Evolutionary conservation across 495 filamentous ascomycete species (phyloP).

Genomic region (Aspergillus coremiiformis): DNA sequence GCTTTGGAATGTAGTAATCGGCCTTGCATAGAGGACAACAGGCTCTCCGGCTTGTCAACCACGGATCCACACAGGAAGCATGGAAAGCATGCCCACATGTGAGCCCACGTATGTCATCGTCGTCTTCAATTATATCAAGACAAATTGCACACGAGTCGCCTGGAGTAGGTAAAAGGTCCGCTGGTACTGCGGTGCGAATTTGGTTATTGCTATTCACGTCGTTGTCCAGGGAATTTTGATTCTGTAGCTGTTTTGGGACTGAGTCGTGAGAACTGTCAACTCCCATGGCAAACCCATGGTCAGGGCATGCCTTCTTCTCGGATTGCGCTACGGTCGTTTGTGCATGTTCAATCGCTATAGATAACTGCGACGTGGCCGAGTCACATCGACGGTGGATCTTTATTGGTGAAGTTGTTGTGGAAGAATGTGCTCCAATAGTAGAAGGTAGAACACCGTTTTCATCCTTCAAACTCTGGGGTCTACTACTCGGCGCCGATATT

Average conservation of each 20-base stretch:
- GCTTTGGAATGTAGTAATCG: slow-evolving; percentile 75
- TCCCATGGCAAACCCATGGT: slow-evolving; percentile 3
- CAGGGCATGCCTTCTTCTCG: not conserved
- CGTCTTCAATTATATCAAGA: slow-evolving; percentile 84
- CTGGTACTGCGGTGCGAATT: slow-evolving; percentile 72
- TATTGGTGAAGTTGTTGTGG: slow-evolving; percentile 5
- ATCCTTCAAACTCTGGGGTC: slow-evolving; percentile 23
- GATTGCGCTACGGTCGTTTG: not conserved
- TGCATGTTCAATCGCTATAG: slow-evolving; percentile 10
- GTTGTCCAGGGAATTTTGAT: slow-evolving; percentile 41
- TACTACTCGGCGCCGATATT: slow-evolving; percentile 57
- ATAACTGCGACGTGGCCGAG: slow-evolving; percentile 10
- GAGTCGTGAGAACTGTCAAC: slow-evolving; percentile 2
- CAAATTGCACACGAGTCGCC: slow-evolving; percentile 97
- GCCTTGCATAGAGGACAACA: slow-evolving; percentile 98
- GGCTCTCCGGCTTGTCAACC: slow-evolving; percentile 85
- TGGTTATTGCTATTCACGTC: slow-evolving; percentile 81
- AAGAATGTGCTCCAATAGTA: slow-evolving; percentile 6
- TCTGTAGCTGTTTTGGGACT: not conserved
- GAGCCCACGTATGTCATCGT: slow-evolving; percentile 90
- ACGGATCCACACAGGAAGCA: slow-evolving; percentile 89
- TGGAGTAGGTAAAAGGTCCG: slow-evolving; percentile 75
- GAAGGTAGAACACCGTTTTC: slow-evolving; percentile 10
- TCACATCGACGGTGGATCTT: slow-evolving; percentile 17
- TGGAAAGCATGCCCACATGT: slow-evolving; percentile 98